phyloP scores from a whole-genome alignment of 164 flowering plant species.

The Magnolia changhungtana region DNA sequence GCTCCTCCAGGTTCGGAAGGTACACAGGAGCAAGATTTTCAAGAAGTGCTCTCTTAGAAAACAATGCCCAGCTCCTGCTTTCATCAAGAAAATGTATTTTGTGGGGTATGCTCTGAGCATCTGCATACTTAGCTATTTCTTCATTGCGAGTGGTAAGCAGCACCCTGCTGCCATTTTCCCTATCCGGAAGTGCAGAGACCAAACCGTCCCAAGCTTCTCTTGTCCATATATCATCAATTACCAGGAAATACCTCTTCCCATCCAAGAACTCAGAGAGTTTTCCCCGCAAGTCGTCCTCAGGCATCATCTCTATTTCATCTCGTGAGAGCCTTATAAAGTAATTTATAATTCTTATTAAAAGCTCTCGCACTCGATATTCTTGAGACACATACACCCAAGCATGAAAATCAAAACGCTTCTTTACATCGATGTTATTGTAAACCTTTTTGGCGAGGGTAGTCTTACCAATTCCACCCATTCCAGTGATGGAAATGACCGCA shows the following conservation, averaged over 20 bases:
- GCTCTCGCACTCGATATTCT: slow-evolving; percentile 7
- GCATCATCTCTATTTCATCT: slow-evolving; percentile 20
- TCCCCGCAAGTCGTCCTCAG: slow-evolving; percentile 24
- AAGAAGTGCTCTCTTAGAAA: neutral
- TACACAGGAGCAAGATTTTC: neutral
- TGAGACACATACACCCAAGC: slow-evolving; percentile 53
- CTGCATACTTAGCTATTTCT: slow-evolving; percentile 21
- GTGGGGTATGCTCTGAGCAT: neutral
- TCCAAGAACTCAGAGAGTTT: neutral
- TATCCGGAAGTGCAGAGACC: slow-evolving; percentile 25
- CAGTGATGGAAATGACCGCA: slow-evolving; percentile 37
- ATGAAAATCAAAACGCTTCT: slow-evolving; percentile 27
- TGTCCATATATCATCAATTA: slow-evolving; percentile 41
- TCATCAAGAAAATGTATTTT: neutral
- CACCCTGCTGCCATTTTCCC: slow-evolving; percentile 30
- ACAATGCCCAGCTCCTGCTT: neutral
- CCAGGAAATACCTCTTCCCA: slow-evolving; percentile 17
- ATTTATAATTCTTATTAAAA: neutral
- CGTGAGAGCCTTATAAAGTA: neutral
- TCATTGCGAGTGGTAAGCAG: slow-evolving; percentile 41
- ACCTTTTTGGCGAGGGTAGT: slow-evolving; percentile 47
- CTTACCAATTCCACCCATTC: slow-evolving; percentile 59
- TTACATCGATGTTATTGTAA: slow-evolving; percentile 21
- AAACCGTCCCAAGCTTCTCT: slow-evolving; percentile 24
- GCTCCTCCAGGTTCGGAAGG: neutral